Conservation (phyloP, 768 basidiomycete species). For the Termitomyces sp. region DNA sequence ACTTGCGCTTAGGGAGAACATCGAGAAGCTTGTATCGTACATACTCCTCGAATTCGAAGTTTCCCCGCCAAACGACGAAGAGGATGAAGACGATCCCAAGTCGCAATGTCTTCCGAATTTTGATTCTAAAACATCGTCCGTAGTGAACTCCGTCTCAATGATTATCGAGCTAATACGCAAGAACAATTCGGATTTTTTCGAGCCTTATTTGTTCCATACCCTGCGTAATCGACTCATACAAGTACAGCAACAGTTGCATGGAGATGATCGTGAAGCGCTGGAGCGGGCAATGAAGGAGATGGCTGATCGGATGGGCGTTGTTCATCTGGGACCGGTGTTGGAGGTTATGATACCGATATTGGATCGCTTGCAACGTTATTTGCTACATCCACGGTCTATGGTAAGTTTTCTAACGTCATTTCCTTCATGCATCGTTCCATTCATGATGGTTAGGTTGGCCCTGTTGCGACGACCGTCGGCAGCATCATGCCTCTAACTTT, state of each 20-base stretch:
- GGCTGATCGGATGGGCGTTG: constrained; percentile 84
- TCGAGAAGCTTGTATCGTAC: constrained; percentile 69
- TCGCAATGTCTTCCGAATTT: constrained; percentile 31
- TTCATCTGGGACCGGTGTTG: constrained; percentile 83
- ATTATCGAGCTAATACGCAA: constrained; percentile 93
- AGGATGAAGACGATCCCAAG: constrained; percentile 17
- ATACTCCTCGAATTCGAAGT: constrained; percentile 66
- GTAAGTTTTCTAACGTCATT: constrained; percentile 39
- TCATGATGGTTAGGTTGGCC: constrained; percentile 48
- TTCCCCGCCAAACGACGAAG: constrained; percentile 14
- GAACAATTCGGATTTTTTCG: constrained; percentile 98
- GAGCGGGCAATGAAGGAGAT: constrained; percentile 76
- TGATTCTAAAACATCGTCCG: constrained; percentile 68
- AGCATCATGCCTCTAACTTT: constrained; percentile 79
- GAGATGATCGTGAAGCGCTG: constrained; percentile 61
- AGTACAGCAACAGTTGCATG: constrained; percentile 70
- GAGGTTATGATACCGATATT: constrained; percentile 69
- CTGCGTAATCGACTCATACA: constrained; percentile 87
- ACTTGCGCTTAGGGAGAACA: constrained; percentile 68
- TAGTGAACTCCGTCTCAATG: constrained; percentile 83
- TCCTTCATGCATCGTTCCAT: background rate
- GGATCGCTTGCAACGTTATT: constrained; percentile 62
- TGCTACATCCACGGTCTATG: constrained; percentile 71
- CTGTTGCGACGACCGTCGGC: constrained; percentile 73
- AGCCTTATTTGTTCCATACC: constrained; percentile 95